phyloP scores from a whole-genome alignment of 768 basidiomycete genomes.

The Xerocomellus dryophilus region DNA sequence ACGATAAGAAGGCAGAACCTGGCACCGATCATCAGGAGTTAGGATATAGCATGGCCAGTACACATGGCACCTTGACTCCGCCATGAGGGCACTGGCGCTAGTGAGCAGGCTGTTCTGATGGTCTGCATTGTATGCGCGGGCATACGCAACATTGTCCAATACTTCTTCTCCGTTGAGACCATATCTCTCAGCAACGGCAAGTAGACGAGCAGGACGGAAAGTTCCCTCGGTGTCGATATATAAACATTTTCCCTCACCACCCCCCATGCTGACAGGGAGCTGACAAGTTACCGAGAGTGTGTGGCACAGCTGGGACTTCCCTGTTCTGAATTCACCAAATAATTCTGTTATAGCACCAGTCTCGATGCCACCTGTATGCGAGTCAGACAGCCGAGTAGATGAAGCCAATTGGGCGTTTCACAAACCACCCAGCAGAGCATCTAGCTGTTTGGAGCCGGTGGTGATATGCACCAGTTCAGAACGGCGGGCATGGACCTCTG shows the following conservation, averaged over 20 bases:
- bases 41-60: slow-evolving; percentile 16
- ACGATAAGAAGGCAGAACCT: slow-evolving; percentile 97
- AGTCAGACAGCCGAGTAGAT: slow-evolving; percentile 12
- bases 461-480: slow-evolving; percentile 96
- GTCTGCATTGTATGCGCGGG: slow-evolving; percentile 97
- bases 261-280: slow-evolving; percentile 95
- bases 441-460: slow-evolving; percentile 93
- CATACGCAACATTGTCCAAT: slow-evolving; percentile 97
- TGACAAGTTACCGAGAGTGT: slow-evolving; percentile 98
- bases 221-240: slow-evolving; percentile 99
- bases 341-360: slow-evolving; percentile 98
- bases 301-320: slow-evolving; percentile 97
- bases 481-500: slow-evolving; percentile 92
- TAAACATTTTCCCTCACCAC: slow-evolving; percentile 97
- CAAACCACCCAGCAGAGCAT: slow-evolving; percentile 89
- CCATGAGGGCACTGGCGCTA: slow-evolving; percentile 97
- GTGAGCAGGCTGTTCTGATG: slow-evolving; percentile 90
- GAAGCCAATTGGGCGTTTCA: slow-evolving; percentile 4
- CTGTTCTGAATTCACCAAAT: slow-evolving; percentile 97
- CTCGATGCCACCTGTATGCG: slow-evolving; percentile 79
- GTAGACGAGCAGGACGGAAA: slow-evolving; percentile 91
- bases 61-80: slow-evolving; percentile 79
- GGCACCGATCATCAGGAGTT: slow-evolving; percentile 8
- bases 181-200: slow-evolving; percentile 92
- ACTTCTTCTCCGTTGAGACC: slow-evolving; percentile 99